phyloP scores from a whole-genome alignment of 2,329 filamentous ascomycete species.

The Arthrinium phaeospermum region DNA sequence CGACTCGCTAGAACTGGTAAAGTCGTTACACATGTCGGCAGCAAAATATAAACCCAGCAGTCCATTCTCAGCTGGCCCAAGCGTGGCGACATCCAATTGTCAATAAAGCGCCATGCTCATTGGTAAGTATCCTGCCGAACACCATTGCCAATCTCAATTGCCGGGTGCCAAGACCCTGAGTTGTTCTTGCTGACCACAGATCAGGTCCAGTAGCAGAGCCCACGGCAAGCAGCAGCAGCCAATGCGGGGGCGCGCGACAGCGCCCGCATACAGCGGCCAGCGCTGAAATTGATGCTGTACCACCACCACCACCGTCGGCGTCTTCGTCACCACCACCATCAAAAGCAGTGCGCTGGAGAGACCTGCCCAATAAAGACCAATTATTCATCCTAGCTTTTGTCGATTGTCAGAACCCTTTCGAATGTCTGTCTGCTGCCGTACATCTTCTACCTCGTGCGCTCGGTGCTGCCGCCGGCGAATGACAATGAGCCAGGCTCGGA shows the following conservation, averaged over 20 bases:
- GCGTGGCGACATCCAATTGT: background rate
- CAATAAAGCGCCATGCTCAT: background rate
- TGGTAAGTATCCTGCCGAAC: background rate
- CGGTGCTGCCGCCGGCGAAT: constrained; percentile 49
- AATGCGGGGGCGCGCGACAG: constrained; percentile 19
- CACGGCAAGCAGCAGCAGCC: background rate
- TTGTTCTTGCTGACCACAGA: background rate
- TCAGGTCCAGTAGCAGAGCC: constrained; percentile 8
- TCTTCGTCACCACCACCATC: background rate
- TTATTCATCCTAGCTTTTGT: constrained; percentile 43
- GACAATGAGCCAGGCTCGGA: background rate
- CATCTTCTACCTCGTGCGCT: constrained; percentile 76
- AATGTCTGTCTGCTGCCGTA: constrained; percentile 72
- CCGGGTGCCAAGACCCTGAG: background rate
- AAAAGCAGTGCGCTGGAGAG: constrained; percentile 36
- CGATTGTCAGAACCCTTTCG: constrained; percentile 67
- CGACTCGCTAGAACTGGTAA: no score
- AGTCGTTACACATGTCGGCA: background rate
- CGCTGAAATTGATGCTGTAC: background rate
- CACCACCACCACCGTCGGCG: constrained; percentile 21
- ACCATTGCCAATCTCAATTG: background rate
- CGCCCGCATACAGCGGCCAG: background rate
- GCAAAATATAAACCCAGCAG: background rate
- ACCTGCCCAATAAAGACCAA: constrained; percentile 45
- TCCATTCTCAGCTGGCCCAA: background rate